These are phyloP conservation scores for Ceratobasidium papillatum DNA, from an alignment of 1,284 basidiomycete genomes.

Conservation along the genomic window DNA sequence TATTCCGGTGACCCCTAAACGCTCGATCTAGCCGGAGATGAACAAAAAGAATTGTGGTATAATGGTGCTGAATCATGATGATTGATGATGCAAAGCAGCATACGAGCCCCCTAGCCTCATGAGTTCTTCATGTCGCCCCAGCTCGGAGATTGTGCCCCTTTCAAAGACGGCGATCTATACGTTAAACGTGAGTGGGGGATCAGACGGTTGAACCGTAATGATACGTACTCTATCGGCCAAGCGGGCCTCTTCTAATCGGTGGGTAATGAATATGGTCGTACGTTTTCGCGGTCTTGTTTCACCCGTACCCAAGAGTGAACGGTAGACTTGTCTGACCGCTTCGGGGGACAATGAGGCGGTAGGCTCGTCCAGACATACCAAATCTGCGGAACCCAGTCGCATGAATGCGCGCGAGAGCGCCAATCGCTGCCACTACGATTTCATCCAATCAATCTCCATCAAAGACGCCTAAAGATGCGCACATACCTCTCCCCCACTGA, in stretches of 20 bases:
- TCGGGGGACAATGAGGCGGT: conserved; percentile 74
- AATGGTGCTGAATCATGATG: conserved; percentile 30
- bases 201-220: conserved; percentile 9
- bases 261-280: conserved; percentile 85
- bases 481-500: conserved; percentile 35
- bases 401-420: conserved; percentile 85
- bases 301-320: conserved; percentile 29
- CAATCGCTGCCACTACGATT: conserved; percentile 81
- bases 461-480: background rate
- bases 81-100: conserved; percentile 47
- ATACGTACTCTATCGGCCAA: conserved; percentile 68
- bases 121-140: conserved; percentile 79
- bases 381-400: conserved; percentile 76
- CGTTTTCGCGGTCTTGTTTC: conserved; percentile 54
- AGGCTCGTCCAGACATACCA: conserved; percentile 74
- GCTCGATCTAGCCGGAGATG: conserved; percentile 21
- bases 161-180: conserved; percentile 79
- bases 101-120: conserved; percentile 56
- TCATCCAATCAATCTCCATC: conserved; percentile 28
- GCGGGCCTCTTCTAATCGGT: conserved; percentile 79
- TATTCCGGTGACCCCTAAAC: conserved; percentile 34
- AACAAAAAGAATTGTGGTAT: conserved; percentile 26
- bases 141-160: conserved; percentile 81
- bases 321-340: conserved; percentile 53
- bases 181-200: conserved; percentile 44